A percentile compares a stretch with the other conserved stretches of the same genome.
phyloP scores from a whole-genome alignment of 352 stramenopile genomes.

The Elongisporangium anandrum region DNA sequence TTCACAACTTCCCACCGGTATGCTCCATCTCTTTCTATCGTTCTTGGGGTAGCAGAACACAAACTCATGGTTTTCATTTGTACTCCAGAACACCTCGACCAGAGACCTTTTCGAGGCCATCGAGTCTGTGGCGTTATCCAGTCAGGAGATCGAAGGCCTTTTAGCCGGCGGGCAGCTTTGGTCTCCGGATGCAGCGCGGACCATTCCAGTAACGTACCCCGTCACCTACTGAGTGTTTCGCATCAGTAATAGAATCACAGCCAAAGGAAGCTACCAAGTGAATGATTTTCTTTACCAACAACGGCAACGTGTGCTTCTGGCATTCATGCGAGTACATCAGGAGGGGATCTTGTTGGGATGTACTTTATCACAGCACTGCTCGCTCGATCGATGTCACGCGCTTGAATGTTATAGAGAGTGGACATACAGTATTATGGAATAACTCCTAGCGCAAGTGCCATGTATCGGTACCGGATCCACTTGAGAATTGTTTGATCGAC shows the following conservation, averaged over 20 bases:
- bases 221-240: conserved; percentile 46
- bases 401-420: too few species aligned
- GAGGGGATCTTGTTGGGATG: too few species aligned
- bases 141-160: conserved; percentile 62
- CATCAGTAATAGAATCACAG: not conserved
- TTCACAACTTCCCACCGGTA: conserved; percentile 76
- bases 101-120: conserved; percentile 66
- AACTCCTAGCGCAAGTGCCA: not conserved
- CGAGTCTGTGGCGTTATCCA: conserved; percentile 59
- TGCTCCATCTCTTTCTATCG: not conserved
- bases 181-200: conserved; percentile 62
- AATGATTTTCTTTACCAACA: not conserved
- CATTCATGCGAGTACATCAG: too few species aligned
- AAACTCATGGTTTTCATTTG: not conserved
- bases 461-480: not conserved
- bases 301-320: too few species aligned
- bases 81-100: conserved; percentile 42
- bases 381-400: too few species aligned
- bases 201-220: conserved; percentile 66
- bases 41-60: not conserved
- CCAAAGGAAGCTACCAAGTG: not conserved
- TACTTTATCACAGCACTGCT: too few species aligned
- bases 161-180: conserved; percentile 66
- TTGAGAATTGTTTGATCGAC: not conserved
- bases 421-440: too few species aligned